These are phyloP conservation scores for Penicillium sp. DNA, from an alignment of 2,329 filamentous ascomycete species.

Conservation along the genomic window DNA sequence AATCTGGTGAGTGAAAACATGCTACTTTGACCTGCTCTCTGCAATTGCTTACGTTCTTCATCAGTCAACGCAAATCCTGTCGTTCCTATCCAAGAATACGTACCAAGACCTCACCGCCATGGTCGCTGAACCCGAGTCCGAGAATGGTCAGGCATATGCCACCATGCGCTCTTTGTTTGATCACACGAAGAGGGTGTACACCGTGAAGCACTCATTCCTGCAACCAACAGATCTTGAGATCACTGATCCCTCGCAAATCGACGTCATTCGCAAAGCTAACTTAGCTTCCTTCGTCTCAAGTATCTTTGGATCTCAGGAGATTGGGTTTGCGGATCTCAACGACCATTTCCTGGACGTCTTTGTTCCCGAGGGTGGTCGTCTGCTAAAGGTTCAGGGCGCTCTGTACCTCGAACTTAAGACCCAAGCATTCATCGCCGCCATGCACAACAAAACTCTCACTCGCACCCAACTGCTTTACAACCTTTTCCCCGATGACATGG, in stretches of 20 bases:
- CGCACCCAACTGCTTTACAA: constrained; percentile 61
- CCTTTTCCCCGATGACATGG: constrained; percentile 61
- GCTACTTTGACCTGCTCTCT: not conserved
- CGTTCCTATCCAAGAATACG: constrained; percentile 58
- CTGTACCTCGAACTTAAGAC: constrained; percentile 68
- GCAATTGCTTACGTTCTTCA: not conserved
- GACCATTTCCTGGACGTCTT: constrained; percentile 66
- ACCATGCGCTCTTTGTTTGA: constrained; percentile 65
- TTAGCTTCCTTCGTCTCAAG: constrained; percentile 66
- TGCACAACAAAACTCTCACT: constrained; percentile 57
- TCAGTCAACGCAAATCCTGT: constrained; percentile 61
- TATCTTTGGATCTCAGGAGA: constrained; percentile 65
- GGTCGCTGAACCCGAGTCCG: constrained; percentile 57
- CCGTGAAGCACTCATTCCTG: constrained; percentile 57
- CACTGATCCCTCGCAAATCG: constrained; percentile 55
- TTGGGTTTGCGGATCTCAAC: constrained; percentile 65
- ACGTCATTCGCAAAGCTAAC: constrained; percentile 65
- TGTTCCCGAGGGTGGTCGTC: constrained; percentile 58
- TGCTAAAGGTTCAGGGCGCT: constrained; percentile 62
- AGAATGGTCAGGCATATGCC: constrained; percentile 62
- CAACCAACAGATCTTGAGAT: constrained; percentile 56
- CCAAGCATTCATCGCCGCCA: constrained; percentile 65
- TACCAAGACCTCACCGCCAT: constrained; percentile 60
- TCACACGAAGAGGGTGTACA: constrained; percentile 64
- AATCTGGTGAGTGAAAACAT: constrained; percentile 53